Evolutionary conservation across 768 basidiomycete species (phyloP).

Genomic region (Flagelloscypha sp.): DNA sequence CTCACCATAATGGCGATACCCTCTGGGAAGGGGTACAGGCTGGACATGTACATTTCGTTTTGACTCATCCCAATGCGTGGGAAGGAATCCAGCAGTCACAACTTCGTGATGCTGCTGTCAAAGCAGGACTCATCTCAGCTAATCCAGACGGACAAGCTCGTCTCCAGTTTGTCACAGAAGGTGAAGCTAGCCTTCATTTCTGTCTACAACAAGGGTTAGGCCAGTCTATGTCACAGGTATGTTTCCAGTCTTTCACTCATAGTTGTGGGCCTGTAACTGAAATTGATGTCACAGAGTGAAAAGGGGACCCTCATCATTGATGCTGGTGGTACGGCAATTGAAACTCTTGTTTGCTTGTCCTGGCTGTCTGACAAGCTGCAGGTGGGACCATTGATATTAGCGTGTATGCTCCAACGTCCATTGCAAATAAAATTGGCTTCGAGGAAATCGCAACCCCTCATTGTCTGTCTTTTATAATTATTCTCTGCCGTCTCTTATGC

Average conservation of each 20-base stretch:
- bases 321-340: no score
- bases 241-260: no score
- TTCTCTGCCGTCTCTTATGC: neutral
- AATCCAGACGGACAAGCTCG: slow-evolving; percentile 25
- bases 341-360: no score
- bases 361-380: no score
- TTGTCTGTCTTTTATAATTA: slow-evolving; percentile 21
- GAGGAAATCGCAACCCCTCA: slow-evolving; percentile 42
- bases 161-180: slow-evolving; percentile 41
- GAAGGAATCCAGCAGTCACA: slow-evolving; percentile 34
- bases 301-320: slow-evolving; percentile 49
- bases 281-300: slow-evolving; percentile 23
- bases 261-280: no score
- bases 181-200: slow-evolving; percentile 46
- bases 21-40: slow-evolving; percentile 34
- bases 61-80: slow-evolving; percentile 44
- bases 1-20: slow-evolving; percentile 30
- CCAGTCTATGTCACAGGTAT: no score
- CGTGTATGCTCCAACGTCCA: slow-evolving; percentile 36
- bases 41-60: slow-evolving; percentile 36
- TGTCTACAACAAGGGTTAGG: slow-evolving; percentile 30
- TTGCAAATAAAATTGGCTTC: slow-evolving; percentile 20
- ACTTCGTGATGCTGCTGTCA: slow-evolving; percentile 35
- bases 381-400: slow-evolving; percentile 58
- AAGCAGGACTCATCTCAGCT: slow-evolving; percentile 31